Percentiles rank a stretch among this genome's conserved stretches.
phyloP scores from a whole-genome alignment of 2,329 filamentous ascomycete species.

The Aspergillus sp. region DNA sequence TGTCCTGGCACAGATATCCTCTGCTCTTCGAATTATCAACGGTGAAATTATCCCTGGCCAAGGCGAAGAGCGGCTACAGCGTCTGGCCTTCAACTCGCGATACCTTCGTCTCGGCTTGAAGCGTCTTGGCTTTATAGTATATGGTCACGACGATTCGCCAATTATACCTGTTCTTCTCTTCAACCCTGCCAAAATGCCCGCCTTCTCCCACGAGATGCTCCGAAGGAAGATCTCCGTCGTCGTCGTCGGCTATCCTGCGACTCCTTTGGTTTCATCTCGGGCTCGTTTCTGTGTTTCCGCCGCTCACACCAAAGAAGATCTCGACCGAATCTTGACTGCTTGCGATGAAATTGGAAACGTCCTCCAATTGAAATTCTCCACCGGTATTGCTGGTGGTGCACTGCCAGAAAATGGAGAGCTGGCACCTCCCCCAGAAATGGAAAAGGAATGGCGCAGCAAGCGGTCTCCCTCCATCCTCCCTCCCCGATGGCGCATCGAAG shows the following conservation, averaged over 20 bases:
- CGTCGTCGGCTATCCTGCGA: slow-evolving; percentile 94
- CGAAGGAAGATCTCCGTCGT: slow-evolving; percentile 96
- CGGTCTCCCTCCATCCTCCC: slow-evolving; percentile 51
- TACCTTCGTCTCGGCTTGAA: slow-evolving; percentile 97
- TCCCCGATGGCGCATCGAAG: slow-evolving; percentile 72
- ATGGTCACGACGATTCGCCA: slow-evolving; percentile 94
- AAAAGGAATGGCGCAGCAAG: slow-evolving; percentile 56
- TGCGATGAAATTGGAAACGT: slow-evolving; percentile 91
- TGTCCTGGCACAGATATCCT: slow-evolving; percentile 83
- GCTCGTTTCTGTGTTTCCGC: slow-evolving; percentile 94
- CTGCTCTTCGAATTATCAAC: slow-evolving; percentile 78
- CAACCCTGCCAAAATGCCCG: slow-evolving; percentile 97
- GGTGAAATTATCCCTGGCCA: slow-evolving; percentile 84
- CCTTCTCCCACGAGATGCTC: slow-evolving; percentile 98
- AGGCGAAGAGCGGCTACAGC: slow-evolving; percentile 89
- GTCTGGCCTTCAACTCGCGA: slow-evolving; percentile 95
- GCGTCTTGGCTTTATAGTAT: slow-evolving; percentile 92
- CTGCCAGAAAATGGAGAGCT: slow-evolving; percentile 67
- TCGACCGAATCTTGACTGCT: slow-evolving; percentile 79
- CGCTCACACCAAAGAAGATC: slow-evolving; percentile 95
- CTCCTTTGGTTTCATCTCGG: slow-evolving; percentile 87
- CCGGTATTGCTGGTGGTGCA: slow-evolving; percentile 82
- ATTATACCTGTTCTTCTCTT: slow-evolving; percentile 93
- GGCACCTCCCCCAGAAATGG: slow-evolving; percentile 56
- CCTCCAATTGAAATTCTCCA: slow-evolving; percentile 94